Evolutionary conservation across 306 rosid species (phyloP).

Genomic region (Chamaecrista fasciculata): DNA sequence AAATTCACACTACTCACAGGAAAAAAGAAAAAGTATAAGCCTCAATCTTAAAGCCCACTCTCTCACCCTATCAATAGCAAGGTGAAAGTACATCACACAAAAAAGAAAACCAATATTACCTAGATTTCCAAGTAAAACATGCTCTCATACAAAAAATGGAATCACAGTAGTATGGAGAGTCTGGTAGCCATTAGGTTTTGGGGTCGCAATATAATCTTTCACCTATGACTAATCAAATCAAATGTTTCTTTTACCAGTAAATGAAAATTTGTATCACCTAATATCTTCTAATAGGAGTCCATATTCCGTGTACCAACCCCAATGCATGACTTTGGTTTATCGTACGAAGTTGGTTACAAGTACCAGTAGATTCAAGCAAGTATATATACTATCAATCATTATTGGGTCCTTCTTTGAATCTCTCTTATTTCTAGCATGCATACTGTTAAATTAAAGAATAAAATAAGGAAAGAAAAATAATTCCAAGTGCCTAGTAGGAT

Average conservation of each 20-base stretch:
- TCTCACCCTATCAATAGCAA: not conserved
- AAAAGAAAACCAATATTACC: slow-evolving; percentile 43
- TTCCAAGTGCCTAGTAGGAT: no score
- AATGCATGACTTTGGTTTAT: slow-evolving; percentile 73
- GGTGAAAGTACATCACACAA: slow-evolving; percentile 4
- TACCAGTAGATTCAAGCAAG: no score
- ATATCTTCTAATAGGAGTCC: slow-evolving; percentile 80
- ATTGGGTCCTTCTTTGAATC: no score
- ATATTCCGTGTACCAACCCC: slow-evolving; percentile 90
- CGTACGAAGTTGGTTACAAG: slow-evolving; percentile 73
- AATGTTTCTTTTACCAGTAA: slow-evolving; percentile 11
- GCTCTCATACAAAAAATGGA: slow-evolving; percentile 90
- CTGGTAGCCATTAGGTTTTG: slow-evolving; percentile 95
- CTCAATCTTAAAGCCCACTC: no score
- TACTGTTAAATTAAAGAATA: no score
- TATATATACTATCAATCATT: no score
- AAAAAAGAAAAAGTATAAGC: no score
- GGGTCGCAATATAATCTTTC: slow-evolving; percentile 94
- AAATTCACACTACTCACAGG: no score
- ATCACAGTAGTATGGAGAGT: slow-evolving; percentile 92
- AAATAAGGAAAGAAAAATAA: no score
- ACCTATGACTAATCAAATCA: slow-evolving; percentile 42
- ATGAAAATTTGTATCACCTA: slow-evolving; percentile 15
- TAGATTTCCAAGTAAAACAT: slow-evolving; percentile 89
- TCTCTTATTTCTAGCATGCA: no score